A percentile compares a stretch with the other conserved stretches of the same genome.
These are phyloP conservation scores for Papiliotrema laurentii DNA, from an alignment of 1,284 basidiomycete species.

Conservation along the genomic window DNA sequence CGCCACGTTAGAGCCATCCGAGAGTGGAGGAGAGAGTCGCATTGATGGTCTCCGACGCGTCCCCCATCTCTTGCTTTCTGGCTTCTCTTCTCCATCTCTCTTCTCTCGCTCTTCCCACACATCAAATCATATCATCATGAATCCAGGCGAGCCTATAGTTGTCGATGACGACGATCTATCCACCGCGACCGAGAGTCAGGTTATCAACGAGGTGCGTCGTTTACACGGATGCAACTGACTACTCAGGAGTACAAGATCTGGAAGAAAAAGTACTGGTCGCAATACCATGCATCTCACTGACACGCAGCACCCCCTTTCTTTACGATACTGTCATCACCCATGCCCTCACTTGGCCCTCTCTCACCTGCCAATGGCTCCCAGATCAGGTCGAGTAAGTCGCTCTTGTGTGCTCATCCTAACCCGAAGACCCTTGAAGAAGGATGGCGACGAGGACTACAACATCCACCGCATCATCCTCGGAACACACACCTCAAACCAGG, in stretches of 20 bases:
- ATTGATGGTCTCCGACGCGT: too few relatives aligned
- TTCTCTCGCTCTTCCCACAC: background rate
- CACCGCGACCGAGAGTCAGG: slow-evolving; percentile 63
- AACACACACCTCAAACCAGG: slow-evolving; percentile 94
- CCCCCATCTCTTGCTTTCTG: too few relatives aligned
- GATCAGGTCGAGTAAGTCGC: slow-evolving; percentile 80
- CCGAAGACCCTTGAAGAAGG: slow-evolving; percentile 57
- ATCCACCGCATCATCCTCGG: slow-evolving; percentile 90
- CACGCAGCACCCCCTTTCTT: slow-evolving; percentile 70
- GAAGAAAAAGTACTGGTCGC: slow-evolving; percentile 69
- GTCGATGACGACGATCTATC: slow-evolving; percentile 64
- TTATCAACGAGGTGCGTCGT: slow-evolving; percentile 77
- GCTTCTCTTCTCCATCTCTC: background rate
- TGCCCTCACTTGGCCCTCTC: slow-evolving; percentile 94
- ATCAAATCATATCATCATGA: slow-evolving; percentile 17
- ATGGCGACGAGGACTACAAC: slow-evolving; percentile 68
- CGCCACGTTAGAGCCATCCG: too few relatives aligned
- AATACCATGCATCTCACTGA: background rate
- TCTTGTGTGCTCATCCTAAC: background rate
- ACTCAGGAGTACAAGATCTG: slow-evolving; percentile 54
- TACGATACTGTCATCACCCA: slow-evolving; percentile 98
- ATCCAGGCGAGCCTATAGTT: slow-evolving; percentile 37
- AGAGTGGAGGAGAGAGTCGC: too few relatives aligned
- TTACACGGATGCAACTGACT: slow-evolving; percentile 5
- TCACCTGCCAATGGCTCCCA: slow-evolving; percentile 99